Percentiles rank a stretch among this genome's conserved stretches.
Evolutionary conservation across 2,329 filamentous ascomycete genomes (phyloP).

Genomic region (Basipetospora chlamydospora): DNA sequence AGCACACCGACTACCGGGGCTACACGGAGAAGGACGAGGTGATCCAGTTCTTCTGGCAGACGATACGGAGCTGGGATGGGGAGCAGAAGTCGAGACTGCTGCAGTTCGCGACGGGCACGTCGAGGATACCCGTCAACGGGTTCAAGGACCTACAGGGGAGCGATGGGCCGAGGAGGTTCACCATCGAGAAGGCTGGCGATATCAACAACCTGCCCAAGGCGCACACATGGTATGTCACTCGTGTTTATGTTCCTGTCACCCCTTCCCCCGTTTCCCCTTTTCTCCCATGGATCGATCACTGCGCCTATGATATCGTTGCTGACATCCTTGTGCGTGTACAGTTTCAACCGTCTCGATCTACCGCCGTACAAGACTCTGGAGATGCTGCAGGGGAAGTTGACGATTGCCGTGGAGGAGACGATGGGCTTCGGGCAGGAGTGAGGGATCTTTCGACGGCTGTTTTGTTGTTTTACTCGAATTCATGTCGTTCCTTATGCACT

Average conservation of each 20-base stretch:
- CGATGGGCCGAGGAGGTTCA: conserved; percentile 88
- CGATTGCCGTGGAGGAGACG: conserved; percentile 95
- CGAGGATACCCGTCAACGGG: conserved; percentile 94
- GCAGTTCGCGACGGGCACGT: conserved; percentile 95
- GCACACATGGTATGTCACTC: conserved; percentile 92
- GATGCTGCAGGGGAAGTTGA: conserved; percentile 73
- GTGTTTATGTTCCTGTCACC: not conserved
- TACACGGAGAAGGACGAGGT: conserved; percentile 98
- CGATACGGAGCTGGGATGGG: conserved; percentile 89
- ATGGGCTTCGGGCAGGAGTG: conserved; percentile 98
- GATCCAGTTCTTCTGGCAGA: conserved; percentile 98
- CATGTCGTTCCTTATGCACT: too few species aligned
- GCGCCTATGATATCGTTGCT: conserved; percentile 8
- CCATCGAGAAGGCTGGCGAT: conserved; percentile 95
- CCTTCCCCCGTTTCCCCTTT: not conserved
- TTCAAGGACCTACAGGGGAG: conserved; percentile 98
- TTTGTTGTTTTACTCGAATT: not conserved
- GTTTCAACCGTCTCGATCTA: conserved; percentile 93
- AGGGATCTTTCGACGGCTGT: not conserved
- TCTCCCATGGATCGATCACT: not conserved
- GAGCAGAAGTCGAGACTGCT: conserved; percentile 94
- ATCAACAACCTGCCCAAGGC: conserved; percentile 84
- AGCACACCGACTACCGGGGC: conserved; percentile 96
- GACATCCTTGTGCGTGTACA: conserved; percentile 26
- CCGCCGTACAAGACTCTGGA: conserved; percentile 87